Percentiles rank a stretch among this genome's conserved stretches.
These are phyloP conservation scores for Pichia thaimueangensis DNA, from an alignment of 805 yeast species.

Conservation along the genomic window DNA sequence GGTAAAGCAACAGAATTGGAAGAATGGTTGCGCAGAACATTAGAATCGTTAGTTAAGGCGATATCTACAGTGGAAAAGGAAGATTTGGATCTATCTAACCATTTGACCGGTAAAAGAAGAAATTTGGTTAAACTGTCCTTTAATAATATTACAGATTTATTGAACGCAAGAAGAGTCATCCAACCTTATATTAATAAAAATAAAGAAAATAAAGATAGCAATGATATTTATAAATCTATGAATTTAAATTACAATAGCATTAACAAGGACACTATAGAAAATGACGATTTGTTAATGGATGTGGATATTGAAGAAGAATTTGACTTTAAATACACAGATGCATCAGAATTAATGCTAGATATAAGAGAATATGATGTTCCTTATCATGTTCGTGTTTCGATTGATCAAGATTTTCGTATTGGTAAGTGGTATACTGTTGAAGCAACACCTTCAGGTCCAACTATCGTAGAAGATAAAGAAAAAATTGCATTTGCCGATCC, in stretches of 20 bases:
- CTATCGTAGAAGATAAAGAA: constrained; percentile 54
- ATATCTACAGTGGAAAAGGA: constrained; percentile 59
- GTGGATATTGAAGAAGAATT: constrained; percentile 16
- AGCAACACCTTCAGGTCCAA: constrained; percentile 50
- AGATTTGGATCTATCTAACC: constrained; percentile 79
- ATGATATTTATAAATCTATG: constrained; percentile 60
- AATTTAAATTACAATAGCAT: constrained; percentile 34
- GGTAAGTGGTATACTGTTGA: constrained; percentile 93
- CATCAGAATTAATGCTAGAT: constrained; percentile 65
- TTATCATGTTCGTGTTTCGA: constrained; percentile 92
- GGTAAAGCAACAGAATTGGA: constrained; percentile 72
- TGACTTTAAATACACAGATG: constrained; percentile 35
- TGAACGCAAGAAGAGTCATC: constrained; percentile 64
- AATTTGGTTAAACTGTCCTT: constrained; percentile 63
- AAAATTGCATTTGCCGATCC: constrained; percentile 96
- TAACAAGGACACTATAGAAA: constrained; percentile 27
- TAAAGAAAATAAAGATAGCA: constrained; percentile 50
- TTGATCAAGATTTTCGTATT: constrained; percentile 78
- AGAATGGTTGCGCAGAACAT: constrained; percentile 62
- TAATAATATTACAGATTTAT: constrained; percentile 65
- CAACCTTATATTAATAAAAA: constrained; percentile 69
- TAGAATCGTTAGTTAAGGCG: constrained; percentile 59
- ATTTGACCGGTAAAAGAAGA: constrained; percentile 68
- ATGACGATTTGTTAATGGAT: constrained; percentile 26
- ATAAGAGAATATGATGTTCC: constrained; percentile 95